Conservation (phyloP, 2,329 filamentous ascomycete species). For the Aspergillus sojae region DNA sequence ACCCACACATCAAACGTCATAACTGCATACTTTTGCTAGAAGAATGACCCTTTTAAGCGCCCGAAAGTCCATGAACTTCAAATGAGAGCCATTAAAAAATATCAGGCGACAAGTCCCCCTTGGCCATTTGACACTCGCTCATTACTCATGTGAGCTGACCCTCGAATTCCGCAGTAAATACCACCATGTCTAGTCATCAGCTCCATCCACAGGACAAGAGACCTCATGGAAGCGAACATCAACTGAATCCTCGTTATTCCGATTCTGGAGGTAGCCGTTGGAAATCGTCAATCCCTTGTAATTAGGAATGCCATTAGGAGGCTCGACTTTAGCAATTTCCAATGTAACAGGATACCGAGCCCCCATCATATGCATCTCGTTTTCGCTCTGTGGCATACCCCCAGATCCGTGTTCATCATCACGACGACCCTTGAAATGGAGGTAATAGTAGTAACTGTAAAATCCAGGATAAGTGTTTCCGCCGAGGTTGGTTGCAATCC, state of each 20-base stretch:
- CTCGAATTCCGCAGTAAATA: not conserved
- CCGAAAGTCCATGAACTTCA: not conserved
- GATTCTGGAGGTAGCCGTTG: not conserved
- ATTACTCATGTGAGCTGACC: not conserved
- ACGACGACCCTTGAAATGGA: not conserved
- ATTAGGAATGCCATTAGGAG: not conserved
- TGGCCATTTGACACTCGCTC: not conserved
- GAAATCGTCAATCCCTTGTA: not conserved
- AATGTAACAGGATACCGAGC: not conserved
- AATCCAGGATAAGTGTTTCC: constrained; percentile 2
- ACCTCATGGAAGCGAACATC: not conserved
- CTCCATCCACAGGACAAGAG: not conserved
- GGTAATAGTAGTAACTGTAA: constrained; percentile 1
- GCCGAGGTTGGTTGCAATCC: constrained; percentile 4
- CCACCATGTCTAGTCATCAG: not conserved
- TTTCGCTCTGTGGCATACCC: not conserved
- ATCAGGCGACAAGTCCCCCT: not conserved
- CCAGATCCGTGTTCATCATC: not conserved
- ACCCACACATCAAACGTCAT: too few species aligned
- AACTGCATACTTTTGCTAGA: not conserved
- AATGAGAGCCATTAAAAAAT: not conserved
- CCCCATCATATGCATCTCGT: not conserved
- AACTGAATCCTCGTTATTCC: not conserved
- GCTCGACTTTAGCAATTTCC: constrained; percentile 1
- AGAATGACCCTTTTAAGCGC: not conserved